Percentiles rank a stretch among this genome's conserved stretches.
Conservation (phyloP, 495 filamentous ascomycete genomes). For the Pseudoneurospora amorphoporcata region DNA sequence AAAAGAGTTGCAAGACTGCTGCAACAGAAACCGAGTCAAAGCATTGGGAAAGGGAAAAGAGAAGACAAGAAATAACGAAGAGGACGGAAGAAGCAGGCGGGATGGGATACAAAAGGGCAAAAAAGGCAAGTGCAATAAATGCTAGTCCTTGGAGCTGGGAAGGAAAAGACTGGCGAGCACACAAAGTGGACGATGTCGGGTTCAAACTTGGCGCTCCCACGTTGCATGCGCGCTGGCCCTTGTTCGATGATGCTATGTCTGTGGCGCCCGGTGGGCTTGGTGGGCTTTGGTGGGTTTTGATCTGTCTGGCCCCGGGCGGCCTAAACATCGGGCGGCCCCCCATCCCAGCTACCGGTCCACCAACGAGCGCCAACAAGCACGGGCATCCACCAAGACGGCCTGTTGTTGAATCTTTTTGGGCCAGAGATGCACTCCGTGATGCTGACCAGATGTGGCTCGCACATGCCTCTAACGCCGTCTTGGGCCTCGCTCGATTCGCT, state of each 20-base stretch:
- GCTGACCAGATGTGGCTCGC: neutral
- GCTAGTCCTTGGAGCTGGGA: neutral
- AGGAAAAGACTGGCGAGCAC: neutral
- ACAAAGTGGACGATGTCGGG: conserved; percentile 7
- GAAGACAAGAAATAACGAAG: neutral
- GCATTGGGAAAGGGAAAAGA: neutral
- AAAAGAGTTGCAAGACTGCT: neutral
- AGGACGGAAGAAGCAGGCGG: conserved; percentile 1
- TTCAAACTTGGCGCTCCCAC: conserved; percentile 20
- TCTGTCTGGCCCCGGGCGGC: neutral
- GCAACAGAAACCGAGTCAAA: neutral
- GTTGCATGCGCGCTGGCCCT: conserved; percentile 16
- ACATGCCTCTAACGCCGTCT: neutral
- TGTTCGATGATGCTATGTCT: conserved; percentile 22
- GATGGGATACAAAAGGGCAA: conserved; percentile 12
- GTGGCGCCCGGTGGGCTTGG: conserved; percentile 6
- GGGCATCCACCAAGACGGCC: neutral
- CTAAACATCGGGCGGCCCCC: neutral
- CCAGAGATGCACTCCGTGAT: neutral
- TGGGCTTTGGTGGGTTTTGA: neutral
- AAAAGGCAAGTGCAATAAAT: neutral
- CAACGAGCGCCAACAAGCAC: neutral
- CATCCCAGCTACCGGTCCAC: neutral
- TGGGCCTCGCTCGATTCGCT: neutral
- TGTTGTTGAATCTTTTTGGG: neutral